These are phyloP conservation scores for Pyrenophora graminea DNA, from an alignment of 2,329 filamentous ascomycete species.

Conservation along the genomic window DNA sequence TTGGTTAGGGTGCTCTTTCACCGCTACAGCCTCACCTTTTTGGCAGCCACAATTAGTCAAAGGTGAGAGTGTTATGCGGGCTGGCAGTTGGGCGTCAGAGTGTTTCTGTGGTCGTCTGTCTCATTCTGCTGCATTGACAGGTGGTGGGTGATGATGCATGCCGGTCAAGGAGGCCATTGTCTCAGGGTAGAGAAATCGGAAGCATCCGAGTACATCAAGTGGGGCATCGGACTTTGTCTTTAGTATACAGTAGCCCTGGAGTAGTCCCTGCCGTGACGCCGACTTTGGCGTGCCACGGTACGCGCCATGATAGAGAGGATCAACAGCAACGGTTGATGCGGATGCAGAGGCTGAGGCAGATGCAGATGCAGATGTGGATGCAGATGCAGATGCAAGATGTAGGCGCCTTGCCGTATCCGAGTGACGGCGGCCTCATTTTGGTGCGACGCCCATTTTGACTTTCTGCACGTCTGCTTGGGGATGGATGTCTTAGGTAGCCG, in stretches of 20 bases:
- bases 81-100: slow-evolving; percentile 37
- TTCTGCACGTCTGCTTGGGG: slow-evolving; percentile 21
- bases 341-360: slow-evolving; percentile 6
- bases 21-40: slow-evolving; percentile 39
- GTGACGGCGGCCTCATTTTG: slow-evolving; percentile 14
- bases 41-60: slow-evolving; percentile 27
- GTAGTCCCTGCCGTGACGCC: slow-evolving; percentile 16
- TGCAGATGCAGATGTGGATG: slow-evolving; percentile 13
- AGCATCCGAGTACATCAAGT: slow-evolving; percentile 26
- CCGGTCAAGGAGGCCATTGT: slow-evolving; percentile 33
- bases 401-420: slow-evolving; percentile 21
- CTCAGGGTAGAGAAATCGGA: slow-evolving; percentile 22
- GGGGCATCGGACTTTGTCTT: slow-evolving; percentile 19
- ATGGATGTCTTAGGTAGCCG: slow-evolving; percentile 31
- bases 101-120: slow-evolving; percentile 13
- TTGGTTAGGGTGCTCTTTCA: slow-evolving; percentile 28
- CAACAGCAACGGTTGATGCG: slow-evolving; percentile 29
- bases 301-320: slow-evolving; percentile 30
- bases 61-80: slow-evolving; percentile 23
- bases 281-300: slow-evolving; percentile 28
- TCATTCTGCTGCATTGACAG: slow-evolving; percentile 17
- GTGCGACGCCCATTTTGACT: slow-evolving; percentile 25
- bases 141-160: slow-evolving; percentile 25
- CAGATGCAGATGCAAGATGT: slow-evolving; percentile 1
- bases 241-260: slow-evolving; percentile 4